Percentiles rank a stretch among this genome's conserved stretches.
These are phyloP conservation scores for Protea cynaroides DNA, from an alignment of 164 flowering plant genomes.

Conservation along the genomic window DNA sequence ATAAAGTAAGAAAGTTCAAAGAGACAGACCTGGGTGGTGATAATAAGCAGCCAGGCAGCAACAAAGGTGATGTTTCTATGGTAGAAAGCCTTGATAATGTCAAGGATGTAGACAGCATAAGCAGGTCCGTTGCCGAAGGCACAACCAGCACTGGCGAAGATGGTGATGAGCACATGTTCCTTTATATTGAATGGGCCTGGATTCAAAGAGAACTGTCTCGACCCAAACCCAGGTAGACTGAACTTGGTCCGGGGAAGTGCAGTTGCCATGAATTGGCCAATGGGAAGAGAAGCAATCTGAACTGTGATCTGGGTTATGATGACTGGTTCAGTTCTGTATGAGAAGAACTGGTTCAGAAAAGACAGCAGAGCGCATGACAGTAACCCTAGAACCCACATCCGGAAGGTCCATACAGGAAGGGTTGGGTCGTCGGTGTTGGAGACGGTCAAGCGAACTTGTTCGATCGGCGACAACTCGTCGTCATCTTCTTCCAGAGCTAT, in stretches of 20 bases:
- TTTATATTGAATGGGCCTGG: slow-evolving; percentile 67
- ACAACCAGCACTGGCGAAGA: slow-evolving; percentile 62
- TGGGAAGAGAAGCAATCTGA: slow-evolving; percentile 58
- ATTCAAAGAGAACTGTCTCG: slow-evolving; percentile 38
- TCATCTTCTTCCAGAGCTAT: slow-evolving; percentile 16
- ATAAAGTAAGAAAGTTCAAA: too few relatives aligned
- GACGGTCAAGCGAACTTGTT: slow-evolving; percentile 78
- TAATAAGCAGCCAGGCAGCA: slow-evolving; percentile 45
- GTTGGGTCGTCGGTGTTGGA: slow-evolving; percentile 71
- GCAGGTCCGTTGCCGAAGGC: slow-evolving; percentile 55
- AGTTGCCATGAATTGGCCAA: slow-evolving; percentile 57
- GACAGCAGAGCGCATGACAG: slow-evolving; percentile 63
- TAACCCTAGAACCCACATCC: slow-evolving; percentile 82
- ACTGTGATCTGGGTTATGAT: slow-evolving; percentile 57
- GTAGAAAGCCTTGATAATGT: slow-evolving; percentile 58
- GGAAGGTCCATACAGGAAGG: slow-evolving; percentile 85
- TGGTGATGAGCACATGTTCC: slow-evolving; percentile 67
- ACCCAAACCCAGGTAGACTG: slow-evolving; percentile 29
- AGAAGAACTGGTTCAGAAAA: slow-evolving; percentile 80
- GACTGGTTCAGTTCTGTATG: slow-evolving; percentile 67
- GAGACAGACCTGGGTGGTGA: slow-evolving; percentile 41
- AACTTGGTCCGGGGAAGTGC: slow-evolving; percentile 39
- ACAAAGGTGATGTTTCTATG: slow-evolving; percentile 34
- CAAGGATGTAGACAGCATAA: slow-evolving; percentile 51
- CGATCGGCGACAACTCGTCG: slow-evolving; percentile 70